These are phyloP conservation scores for Sarocladiaceae sp. DNA, from an alignment of 2,329 filamentous ascomycete species.

Conservation along the genomic window DNA sequence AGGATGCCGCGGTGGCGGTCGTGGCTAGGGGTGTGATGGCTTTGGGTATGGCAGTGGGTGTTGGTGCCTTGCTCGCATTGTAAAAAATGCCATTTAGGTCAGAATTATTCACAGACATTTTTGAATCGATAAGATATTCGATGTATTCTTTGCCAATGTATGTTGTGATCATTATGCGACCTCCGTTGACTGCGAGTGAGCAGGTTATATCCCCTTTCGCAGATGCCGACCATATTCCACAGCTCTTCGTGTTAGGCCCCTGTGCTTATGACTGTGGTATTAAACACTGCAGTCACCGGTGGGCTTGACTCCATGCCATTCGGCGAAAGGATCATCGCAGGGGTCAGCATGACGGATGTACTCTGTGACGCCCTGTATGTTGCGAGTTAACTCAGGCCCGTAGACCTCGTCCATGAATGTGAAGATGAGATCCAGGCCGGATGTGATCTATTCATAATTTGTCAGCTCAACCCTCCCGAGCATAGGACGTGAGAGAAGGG, in stretches of 20 bases:
- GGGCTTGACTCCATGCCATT: not conserved
- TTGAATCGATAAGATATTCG: not conserved
- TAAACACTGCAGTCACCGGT: not conserved
- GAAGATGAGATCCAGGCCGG: slow-evolving; percentile 32
- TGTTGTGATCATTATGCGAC: no score
- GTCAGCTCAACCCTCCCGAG: no score
- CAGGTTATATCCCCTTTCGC: no score
- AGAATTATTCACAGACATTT: not conserved
- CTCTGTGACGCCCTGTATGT: slow-evolving; percentile 30
- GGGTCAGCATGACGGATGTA: slow-evolving; percentile 51
- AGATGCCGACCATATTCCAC: not conserved
- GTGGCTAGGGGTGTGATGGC: slow-evolving; percentile 14
- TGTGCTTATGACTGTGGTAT: not conserved
- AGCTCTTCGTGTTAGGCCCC: no score
- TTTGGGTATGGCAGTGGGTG: slow-evolving; percentile 15
- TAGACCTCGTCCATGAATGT: slow-evolving; percentile 24
- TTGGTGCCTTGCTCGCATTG: slow-evolving; percentile 14
- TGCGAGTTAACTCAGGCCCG: not conserved
- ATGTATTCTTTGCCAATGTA: not conserved
- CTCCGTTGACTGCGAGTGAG: no score
- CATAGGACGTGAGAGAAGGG: no score
- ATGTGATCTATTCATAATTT: no score
- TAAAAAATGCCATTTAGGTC: not conserved
- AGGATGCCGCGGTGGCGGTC: slow-evolving; percentile 17
- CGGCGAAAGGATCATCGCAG: slow-evolving; percentile 50